These are phyloP conservation scores for Tetradesmus lagerheimii DNA, from an alignment of 139 green algal genomes.

Conservation along the genomic window DNA sequence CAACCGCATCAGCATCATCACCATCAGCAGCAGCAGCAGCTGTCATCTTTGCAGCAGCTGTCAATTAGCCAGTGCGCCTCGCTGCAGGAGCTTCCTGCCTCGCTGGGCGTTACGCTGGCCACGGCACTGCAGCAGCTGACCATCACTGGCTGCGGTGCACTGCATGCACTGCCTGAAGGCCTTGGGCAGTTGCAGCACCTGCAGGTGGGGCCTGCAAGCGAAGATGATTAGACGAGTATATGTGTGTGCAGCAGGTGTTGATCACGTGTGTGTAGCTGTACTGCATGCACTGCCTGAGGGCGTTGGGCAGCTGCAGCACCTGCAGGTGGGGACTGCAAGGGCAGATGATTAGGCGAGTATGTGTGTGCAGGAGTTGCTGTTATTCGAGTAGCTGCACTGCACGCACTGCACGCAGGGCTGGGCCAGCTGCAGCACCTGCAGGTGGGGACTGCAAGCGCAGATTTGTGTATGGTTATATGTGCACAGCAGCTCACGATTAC, in stretches of 20 bases:
- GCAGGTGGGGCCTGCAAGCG: neutral
- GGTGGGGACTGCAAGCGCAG: neutral
- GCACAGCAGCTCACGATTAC: too few relatives aligned
- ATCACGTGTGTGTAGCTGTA: neutral
- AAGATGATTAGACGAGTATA: too few relatives aligned
- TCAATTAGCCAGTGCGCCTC: neutral
- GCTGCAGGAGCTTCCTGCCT: neutral
- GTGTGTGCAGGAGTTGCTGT: too few relatives aligned
- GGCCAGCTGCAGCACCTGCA: neutral
- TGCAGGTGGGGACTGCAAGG: neutral
- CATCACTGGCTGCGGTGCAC: neutral
- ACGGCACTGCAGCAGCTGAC: slow-evolving; percentile 5
- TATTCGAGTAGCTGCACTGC: too few relatives aligned
- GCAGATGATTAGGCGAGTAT: too few relatives aligned
- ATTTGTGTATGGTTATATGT: neutral
- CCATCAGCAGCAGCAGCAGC: neutral
- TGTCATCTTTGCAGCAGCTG: neutral
- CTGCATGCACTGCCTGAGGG: neutral
- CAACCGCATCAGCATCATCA: neutral
- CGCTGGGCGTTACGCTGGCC: neutral
- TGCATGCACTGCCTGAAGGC: neutral
- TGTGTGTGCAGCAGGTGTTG: too few relatives aligned
- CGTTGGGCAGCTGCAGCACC: neutral
- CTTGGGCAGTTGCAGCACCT: neutral
- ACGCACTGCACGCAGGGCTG: neutral